Base-by-base conservation (phyloP, 2,329 filamentous ascomycete species). In the Pseudogymnoascus sp. region DNA sequence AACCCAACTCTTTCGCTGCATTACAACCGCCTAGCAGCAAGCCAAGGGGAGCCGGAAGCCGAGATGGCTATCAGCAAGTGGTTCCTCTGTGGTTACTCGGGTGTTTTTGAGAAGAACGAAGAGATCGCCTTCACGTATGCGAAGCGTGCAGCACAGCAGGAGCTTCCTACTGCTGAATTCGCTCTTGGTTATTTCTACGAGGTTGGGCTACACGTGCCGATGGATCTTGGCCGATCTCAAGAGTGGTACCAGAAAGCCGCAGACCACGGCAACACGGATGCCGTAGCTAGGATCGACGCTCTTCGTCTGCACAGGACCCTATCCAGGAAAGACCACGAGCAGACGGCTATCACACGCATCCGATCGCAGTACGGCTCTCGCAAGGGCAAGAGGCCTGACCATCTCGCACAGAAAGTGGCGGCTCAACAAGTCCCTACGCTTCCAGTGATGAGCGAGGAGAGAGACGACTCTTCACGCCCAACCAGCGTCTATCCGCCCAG, bases 151-250 rank as follows among this genome's bases (percentile, higher is more conserved):
- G 93, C 95, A 8, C 81, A 85, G 61, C 84, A 87, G 40, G 92
- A 92, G 63, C 82, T 97, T 60, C 83, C 91, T 0, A 97, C 93
- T 0, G 95, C 93, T 60, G 92, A 97, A 75, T 99, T 99, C 72
- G 95, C 95, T 26, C 85, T 99, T 80, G 93, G 93, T 10, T 99
- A 99, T 76, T 99, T 97, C 78, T 86, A 95, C 74, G 95, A 99
- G 75, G 96, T 99, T 69, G 95, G 95, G 69, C 96, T 99, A 73
- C 87, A 92, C 72, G 89, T 96, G 23, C 84, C 86, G n/a, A 89
- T 91, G 68, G 90, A 93, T 73, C 77, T 97, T 44, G 83, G 86
- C 60, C 90, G 95, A 74, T 93, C 95, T 1, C 82, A 89, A 67
- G 86, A 82, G 67, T 99, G 95, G 95, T 99, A 99, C 74, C 85